These are phyloP conservation scores for Dunaliella primolecta DNA, from an alignment of 139 green algal species.

Conservation along the genomic window DNA sequence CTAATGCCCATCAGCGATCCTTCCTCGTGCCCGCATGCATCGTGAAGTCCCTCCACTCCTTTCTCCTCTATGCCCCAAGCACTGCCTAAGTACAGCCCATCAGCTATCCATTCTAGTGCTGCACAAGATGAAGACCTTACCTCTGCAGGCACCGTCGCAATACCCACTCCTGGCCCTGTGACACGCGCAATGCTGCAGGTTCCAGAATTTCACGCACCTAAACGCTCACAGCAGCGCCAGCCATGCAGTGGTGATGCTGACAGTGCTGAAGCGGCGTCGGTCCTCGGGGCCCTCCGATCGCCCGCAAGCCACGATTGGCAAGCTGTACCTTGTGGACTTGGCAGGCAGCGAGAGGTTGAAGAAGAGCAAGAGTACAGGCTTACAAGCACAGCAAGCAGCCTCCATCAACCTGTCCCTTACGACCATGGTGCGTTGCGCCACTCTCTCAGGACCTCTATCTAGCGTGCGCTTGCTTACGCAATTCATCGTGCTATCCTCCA, in stretches of 20 bases:
- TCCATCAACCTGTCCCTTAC: slow-evolving; percentile 75
- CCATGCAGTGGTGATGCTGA: slow-evolving; percentile 81
- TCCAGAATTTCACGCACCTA: slow-evolving; percentile 57
- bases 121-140: no score
- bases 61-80: no score
- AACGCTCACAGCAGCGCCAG: slow-evolving; percentile 76
- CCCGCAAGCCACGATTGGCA: slow-evolving; percentile 55
- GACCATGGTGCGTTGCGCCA: not conserved
- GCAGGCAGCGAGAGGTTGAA: slow-evolving; percentile 87
- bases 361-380: slow-evolving; percentile 59
- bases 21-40: no score
- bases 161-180: no score
- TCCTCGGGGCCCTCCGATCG: not conserved
- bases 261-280: slow-evolving; percentile 61
- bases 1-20: no score
- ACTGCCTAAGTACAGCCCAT: no score
- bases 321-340: slow-evolving; percentile 94
- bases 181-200: no score
- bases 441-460: no score
- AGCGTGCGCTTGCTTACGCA: not conserved
- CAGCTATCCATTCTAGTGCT: no score
- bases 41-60: no score
- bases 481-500: not conserved
- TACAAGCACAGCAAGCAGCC: slow-evolving; percentile 61
- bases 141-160: no score